A percentile compares a stretch with the other conserved stretches of the same genome.
Conservation (phyloP, 2,329 filamentous ascomycete genomes). For the Grosmannia huntii region DNA sequence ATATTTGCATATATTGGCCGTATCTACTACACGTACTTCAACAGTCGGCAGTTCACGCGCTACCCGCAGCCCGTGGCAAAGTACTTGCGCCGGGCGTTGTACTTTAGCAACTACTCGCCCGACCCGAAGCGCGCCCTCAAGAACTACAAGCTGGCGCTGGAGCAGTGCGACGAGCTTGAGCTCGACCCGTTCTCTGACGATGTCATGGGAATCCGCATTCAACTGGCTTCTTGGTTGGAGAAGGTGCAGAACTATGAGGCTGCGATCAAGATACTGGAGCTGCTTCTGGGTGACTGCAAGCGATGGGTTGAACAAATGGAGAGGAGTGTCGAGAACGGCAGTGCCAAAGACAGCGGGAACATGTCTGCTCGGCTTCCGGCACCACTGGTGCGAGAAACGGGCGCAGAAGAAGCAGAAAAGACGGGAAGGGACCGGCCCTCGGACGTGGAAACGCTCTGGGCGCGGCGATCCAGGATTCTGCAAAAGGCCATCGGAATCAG, state of each 20-base stretch:
- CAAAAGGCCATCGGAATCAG: constrained; percentile 63
- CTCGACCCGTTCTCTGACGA: constrained; percentile 88
- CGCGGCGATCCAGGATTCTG: constrained; percentile 52
- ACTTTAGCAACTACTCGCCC: constrained; percentile 66
- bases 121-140: constrained; percentile 68
- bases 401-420: not conserved
- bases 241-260: constrained; percentile 56
- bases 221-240: constrained; percentile 69
- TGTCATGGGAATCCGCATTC: constrained; percentile 77
- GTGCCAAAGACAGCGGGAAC: constrained; percentile 15
- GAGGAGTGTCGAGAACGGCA: constrained; percentile 32
- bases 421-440: constrained; percentile 2
- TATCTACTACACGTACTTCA: constrained; percentile 42
- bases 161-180: constrained; percentile 56
- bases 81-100: constrained; percentile 71
- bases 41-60: constrained; percentile 39
- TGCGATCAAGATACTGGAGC: constrained; percentile 66
- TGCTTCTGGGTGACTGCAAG: constrained; percentile 56
- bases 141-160: constrained; percentile 70
- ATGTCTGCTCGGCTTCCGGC: constrained; percentile 3
- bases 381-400: not conserved
- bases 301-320: constrained; percentile 47
- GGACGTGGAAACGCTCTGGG: constrained; percentile 35
- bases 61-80: constrained; percentile 61
- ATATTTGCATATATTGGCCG: constrained; percentile 25